phyloP scores from a whole-genome alignment of 306 rosid species.

The Trifolium repens region DNA sequence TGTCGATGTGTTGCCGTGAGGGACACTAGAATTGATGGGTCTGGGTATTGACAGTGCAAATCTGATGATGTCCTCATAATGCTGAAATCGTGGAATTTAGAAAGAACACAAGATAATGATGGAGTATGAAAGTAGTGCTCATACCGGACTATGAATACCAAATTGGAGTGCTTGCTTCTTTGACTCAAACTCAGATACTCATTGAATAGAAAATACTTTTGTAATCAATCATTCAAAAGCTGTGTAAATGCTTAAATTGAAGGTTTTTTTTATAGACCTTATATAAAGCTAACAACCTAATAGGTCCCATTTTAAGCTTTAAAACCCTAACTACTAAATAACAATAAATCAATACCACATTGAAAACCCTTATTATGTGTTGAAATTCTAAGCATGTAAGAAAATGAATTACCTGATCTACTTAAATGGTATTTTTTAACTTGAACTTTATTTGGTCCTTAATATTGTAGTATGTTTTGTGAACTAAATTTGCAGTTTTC shows the following conservation, averaged over 20 bases:
- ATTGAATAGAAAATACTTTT: neutral
- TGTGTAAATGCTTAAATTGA: conserved; percentile 2
- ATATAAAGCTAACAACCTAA: neutral
- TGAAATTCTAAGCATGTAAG: neutral
- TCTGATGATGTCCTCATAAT: too few species aligned
- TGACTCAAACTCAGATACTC: conserved; percentile 1
- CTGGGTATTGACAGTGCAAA: too few species aligned
- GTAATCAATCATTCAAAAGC: neutral
- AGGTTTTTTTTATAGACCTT: neutral
- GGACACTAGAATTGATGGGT: too few species aligned
- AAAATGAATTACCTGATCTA: neutral
- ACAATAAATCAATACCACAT: conserved; percentile 4
- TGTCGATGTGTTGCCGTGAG: too few species aligned
- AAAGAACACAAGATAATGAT: too few species aligned
- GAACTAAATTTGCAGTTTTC: conserved; percentile 13
- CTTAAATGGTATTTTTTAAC: conserved; percentile 9
- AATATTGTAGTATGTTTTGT: conserved; percentile 24
- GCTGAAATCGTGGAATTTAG: too few species aligned
- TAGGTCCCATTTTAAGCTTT: conserved; percentile 22
- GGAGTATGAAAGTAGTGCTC: too few species aligned
- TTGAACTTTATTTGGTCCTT: conserved; percentile 28
- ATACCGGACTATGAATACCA: neutral
- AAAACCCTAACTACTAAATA: conserved; percentile 5
- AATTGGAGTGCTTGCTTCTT: conserved; percentile 2
- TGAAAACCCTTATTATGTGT: neutral